Evolutionary conservation across 75 land plant species (phyloP), one percentile per base, ranked within the genome.

Genomic region (Adiantum capillusveneris): DNA sequence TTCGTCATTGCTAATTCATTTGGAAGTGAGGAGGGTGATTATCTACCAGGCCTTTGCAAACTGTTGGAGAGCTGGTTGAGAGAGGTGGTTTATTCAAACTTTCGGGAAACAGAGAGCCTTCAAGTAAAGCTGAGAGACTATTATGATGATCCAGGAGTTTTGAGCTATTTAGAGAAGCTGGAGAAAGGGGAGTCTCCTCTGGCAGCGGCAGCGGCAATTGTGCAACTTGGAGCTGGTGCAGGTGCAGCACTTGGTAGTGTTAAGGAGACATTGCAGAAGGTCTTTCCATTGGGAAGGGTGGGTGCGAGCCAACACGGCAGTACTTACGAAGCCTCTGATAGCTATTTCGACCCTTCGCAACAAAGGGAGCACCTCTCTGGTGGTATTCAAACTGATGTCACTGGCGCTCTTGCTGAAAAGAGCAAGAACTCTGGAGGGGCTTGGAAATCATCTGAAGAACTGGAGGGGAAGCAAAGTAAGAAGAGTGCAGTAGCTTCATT

Each of bases 131-230:
- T 93, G 53, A 73, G 83, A 30, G 90, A 85, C 71, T 93, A 93
- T 39, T 93, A 85, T 71, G 98, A 93, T 73, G 87, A 93, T 65
- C 82, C 83, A 46, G 65, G 67, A 26, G 96, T 93, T 24, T 72
- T 93, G 9, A 76, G 62, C 63, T 88, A 83, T 67, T 60, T 89
- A 53, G 98, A 93, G 55, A 77, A 76, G 29, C 44, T 83, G 22
- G 87, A 89, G 57, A 83, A 80, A 46, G 85, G 65, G 14, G 64
- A 64, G 17, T 59, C 68, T n/a, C 86, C 88, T 3, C 77, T 88
- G 57, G 93, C 83, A 61, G 97, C 94, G 44, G 94, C 94, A 31
- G 83, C 95, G 22, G 95, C 90, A 6, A 87, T 92, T 50, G 93
- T 59, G 17, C 83, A 73, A 58, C 72, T 87, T 63, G 92, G 97